A percentile compares a stretch with the other conserved stretches of the same genome.
Conservation (phyloP, 192 early-diverging fungal species). For the Chytriomyces sp. region DNA sequence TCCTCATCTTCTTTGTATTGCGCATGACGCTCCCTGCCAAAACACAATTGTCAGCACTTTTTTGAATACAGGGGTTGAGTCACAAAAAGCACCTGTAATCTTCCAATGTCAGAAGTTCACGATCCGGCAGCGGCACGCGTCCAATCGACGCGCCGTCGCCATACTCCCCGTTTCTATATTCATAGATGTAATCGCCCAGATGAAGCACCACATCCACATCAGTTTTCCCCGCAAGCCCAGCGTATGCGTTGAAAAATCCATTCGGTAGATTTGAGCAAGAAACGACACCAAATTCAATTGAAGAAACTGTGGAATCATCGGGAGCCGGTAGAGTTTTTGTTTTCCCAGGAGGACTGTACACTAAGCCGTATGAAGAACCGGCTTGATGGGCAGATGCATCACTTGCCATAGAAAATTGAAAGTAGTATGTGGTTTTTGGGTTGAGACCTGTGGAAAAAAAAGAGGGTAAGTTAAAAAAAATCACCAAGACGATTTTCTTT, state of each 20-base stretch:
- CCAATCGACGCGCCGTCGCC: constrained; percentile 41
- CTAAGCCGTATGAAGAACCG: not conserved
- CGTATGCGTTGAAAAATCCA: constrained; percentile 52
- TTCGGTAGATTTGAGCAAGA: constrained; percentile 44
- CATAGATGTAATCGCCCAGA: constrained; percentile 53
- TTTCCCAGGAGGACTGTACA: constrained; percentile 33
- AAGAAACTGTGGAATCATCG: constrained; percentile 28
- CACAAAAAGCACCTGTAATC: constrained; percentile 43
- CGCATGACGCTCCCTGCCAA: constrained; percentile 44
- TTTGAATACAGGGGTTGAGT: constrained; percentile 21
- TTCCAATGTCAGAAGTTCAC: constrained; percentile 23
- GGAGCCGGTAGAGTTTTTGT: constrained; percentile 47
- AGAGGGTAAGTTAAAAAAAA: not conserved
- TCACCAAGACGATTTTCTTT: not conserved
- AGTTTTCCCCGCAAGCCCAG: constrained; percentile 23
- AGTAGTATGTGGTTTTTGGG: constrained; percentile 46
- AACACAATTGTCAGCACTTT: constrained; percentile 27
- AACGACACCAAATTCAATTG: constrained; percentile 42
- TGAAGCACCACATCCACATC: constrained; percentile 50
- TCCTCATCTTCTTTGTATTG: constrained; percentile 51
- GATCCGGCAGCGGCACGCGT: constrained; percentile 43
- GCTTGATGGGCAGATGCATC: not conserved
- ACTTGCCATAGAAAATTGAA: constrained; percentile 28
- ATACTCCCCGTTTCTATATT: constrained; percentile 46
- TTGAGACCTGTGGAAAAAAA: constrained; percentile 16